phyloP scores from a whole-genome alignment of 768 basidiomycete genomes.

The Brasilioporus rufonigricans region DNA sequence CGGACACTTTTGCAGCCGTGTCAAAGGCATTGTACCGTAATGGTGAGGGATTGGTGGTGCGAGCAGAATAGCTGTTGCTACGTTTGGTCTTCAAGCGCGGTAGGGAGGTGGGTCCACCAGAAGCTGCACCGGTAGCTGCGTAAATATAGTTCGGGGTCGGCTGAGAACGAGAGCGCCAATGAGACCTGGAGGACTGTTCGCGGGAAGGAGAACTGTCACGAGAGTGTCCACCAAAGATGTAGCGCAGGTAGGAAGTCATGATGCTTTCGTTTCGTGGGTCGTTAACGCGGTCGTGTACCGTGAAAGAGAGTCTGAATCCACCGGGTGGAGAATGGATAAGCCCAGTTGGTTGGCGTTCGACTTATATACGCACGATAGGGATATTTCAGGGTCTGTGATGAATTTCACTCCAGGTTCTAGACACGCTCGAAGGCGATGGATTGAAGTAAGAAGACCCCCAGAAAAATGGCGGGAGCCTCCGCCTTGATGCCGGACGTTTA shows the following conservation, averaged over 20 bases:
- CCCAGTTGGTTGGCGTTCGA: background rate
- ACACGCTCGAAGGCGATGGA: conserved; percentile 17
- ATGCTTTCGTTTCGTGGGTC: conserved; percentile 13
- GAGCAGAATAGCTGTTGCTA: conserved; percentile 39
- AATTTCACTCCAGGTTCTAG: conserved; percentile 20
- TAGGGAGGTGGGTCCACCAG: conserved; percentile 35
- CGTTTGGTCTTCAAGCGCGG: conserved; percentile 37
- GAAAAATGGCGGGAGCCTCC: conserved; percentile 19
- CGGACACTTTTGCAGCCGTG: conserved; percentile 19
- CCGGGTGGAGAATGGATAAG: conserved; percentile 12
- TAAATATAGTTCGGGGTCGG: conserved; percentile 43
- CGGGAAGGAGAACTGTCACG: conserved; percentile 26
- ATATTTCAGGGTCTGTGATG: conserved; percentile 24
- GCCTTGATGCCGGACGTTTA: conserved; percentile 13
- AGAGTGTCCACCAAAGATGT: conserved; percentile 39
- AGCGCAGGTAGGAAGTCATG: conserved; percentile 54
- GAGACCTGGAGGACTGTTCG: conserved; percentile 37
- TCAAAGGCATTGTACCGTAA: conserved; percentile 41
- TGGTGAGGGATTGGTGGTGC: conserved; percentile 39
- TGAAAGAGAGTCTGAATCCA: conserved; percentile 8
- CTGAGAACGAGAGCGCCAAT: conserved; percentile 42
- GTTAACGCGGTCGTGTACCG: conserved; percentile 21
- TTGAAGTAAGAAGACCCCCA: conserved; percentile 36
- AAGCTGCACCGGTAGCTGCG: conserved; percentile 28
- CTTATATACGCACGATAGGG: conserved; percentile 28